Percentiles rank a stretch among this genome's conserved stretches.
Conservation (phyloP, 441 rosid genomes). For the Syzygium syzygioides region DNA sequence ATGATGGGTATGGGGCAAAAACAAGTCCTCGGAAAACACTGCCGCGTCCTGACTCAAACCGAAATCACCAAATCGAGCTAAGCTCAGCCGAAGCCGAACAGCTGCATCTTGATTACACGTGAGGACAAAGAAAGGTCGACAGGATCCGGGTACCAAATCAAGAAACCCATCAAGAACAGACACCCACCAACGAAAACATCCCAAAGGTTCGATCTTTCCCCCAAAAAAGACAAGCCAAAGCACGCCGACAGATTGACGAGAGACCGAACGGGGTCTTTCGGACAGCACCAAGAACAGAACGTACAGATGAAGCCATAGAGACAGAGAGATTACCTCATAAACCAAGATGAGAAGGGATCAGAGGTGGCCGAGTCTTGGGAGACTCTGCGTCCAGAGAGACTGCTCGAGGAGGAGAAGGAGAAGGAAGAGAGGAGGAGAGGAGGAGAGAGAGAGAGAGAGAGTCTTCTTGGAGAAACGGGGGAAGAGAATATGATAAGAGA, state of each 20-base stretch:
- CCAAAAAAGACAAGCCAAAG: not conserved
- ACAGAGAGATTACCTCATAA: conserved; percentile 57
- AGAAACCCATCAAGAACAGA: not conserved
- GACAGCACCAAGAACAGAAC: not conserved
- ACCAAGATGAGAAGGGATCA: conserved; percentile 52
- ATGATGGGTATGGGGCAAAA: not conserved
- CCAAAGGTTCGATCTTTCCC: not conserved
- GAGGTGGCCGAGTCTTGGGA: conserved; percentile 20
- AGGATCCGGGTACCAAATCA: not conserved
- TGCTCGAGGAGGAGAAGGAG: not conserved
- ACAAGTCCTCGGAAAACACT: not conserved
- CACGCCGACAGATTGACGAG: not conserved
- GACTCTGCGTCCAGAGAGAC: conserved; percentile 7
- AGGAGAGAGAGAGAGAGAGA: not conserved
- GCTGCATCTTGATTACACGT: not conserved
- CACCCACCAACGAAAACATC: not conserved
- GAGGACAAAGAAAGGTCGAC: not conserved
- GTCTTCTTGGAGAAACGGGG: not conserved
- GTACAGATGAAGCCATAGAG: not conserved
- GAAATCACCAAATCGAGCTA: not conserved
- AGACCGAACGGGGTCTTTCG: not conserved
- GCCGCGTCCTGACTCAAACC: not conserved
- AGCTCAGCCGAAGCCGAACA: not conserved
- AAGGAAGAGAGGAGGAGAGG: not conserved
- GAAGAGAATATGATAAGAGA: not conserved